Base-by-base conservation (phyloP, 163 green algal genomes). In the Prototheca stagnorum region DNA sequence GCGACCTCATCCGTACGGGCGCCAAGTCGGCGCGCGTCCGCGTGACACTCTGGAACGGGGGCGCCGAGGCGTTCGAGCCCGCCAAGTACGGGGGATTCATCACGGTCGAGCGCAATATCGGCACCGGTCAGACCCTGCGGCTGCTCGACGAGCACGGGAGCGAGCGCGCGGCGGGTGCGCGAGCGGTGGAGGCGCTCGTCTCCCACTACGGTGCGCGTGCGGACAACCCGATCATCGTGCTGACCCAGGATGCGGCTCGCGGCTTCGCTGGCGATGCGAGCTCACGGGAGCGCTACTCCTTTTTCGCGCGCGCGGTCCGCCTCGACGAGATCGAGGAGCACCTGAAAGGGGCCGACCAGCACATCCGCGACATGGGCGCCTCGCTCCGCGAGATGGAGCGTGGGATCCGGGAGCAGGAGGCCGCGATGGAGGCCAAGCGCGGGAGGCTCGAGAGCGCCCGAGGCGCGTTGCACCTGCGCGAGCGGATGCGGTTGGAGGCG, bases 1-100 rank as follows among this genome's bases (percentile, higher is more conserved):
- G 26, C 15, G 50, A 42, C 37, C 40, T 66, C 14, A 43, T 73
- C 43, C 53, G 49, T 3, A 57, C 53, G 0, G 60, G 64, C n/a
- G 20, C 53, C 2, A 12, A 51, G 14, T 39, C 60, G 33, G 54
- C 55, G 3, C 36, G 54, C 11, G 53, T 68, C n/a, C 44, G 66
- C 36, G 72, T 84, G 27, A 79, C 62, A 5, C 44, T 88, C 20
- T 82, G 64, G 56, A 92, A 92, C 66, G 70, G 51, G 15, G 72
- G 65, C 1, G 39, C 56, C 5, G 80, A 87, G 28, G 72, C 67
- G 0, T 84, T 68, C 62, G 31, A 46, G 1, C 52, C 56, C 16
- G 54, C 63, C 16, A 17, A 56, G 3, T 73, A 62, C 44, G 73
- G 72, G 15, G 39, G 62, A 31, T 49, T 36, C 21, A 78, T 82